A percentile compares a stretch with the other conserved stretches of the same genome.
These are phyloP conservation scores for Trapa bicornis DNA, from an alignment of 345 rosid genomes.

Conservation along the genomic window DNA sequence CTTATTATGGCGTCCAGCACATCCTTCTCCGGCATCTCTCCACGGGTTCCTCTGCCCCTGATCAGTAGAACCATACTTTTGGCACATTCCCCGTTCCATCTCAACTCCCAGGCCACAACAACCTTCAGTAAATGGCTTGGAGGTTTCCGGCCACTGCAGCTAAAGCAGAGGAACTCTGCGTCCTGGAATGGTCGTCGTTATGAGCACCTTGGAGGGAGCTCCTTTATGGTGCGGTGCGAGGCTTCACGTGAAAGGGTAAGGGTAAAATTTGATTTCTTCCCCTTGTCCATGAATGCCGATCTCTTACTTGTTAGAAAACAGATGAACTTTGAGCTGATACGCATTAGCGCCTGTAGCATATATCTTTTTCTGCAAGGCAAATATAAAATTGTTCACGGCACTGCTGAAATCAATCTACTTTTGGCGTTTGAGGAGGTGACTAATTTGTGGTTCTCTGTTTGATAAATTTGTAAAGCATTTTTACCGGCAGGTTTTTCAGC, in stretches of 20 bases:
- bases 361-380: too few species aligned
- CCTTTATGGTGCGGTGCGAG: slow-evolving; percentile 45
- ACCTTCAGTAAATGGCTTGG: slow-evolving; percentile 14
- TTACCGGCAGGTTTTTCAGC: slow-evolving; percentile 62
- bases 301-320: neutral
- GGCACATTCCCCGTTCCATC: slow-evolving; percentile 24
- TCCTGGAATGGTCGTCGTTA: slow-evolving; percentile 16
- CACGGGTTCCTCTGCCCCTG: slow-evolving; percentile 4
- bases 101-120: slow-evolving; percentile 25
- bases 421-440: neutral
- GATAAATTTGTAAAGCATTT: neutral
- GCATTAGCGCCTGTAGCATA: neutral
- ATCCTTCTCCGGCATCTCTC: slow-evolving; percentile 12
- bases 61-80: slow-evolving; percentile 1
- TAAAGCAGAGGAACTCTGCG: slow-evolving; percentile 18
- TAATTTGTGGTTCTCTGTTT: neutral
- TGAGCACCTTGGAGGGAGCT: slow-evolving; percentile 15
- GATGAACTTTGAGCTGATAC: neutral
- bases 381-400: too few species aligned
- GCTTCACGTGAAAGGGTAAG: slow-evolving; percentile 57
- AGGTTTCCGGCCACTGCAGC: slow-evolving; percentile 14
- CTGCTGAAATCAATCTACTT: neutral
- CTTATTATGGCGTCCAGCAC: slow-evolving; percentile 9
- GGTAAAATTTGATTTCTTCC: neutral
- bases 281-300: neutral